Percentiles rank a stretch among this genome's conserved stretches.
Conservation (phyloP, 805 yeast species). For the Lipomyces kockii region DNA sequence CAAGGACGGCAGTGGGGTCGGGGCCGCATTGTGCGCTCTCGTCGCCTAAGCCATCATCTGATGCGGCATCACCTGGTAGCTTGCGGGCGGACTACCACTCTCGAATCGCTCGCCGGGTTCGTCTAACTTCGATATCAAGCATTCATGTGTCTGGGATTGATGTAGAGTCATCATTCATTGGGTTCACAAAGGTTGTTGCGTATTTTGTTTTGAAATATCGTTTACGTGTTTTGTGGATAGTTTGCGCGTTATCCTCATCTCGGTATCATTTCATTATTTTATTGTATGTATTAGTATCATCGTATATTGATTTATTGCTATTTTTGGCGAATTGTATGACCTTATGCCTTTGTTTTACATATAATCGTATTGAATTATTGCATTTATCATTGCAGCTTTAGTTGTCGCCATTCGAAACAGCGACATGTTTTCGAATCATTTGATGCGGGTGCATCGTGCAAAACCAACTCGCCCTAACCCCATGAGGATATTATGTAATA, state of each 20-base stretch:
- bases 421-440: no score
- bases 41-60: constrained; percentile 40
- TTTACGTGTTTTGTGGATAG: no score
- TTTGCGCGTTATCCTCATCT: no score
- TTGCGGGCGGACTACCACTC: background rate
- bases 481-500: background rate
- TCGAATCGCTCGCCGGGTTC: background rate
- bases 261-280: background rate
- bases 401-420: no score
- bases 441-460: no score
- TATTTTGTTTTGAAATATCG: background rate
- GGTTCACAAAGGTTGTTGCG: background rate
- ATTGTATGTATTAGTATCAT: background rate
- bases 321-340: background rate
- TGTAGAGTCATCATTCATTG: background rate
- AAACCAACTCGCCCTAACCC: background rate
- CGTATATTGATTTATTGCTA: background rate
- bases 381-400: background rate
- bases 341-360: background rate
- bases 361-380: background rate
- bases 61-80: background rate
- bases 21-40: constrained; percentile 91
- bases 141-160: background rate
- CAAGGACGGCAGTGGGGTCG: constrained; percentile 95
- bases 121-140: background rate